A percentile compares a stretch with the other conserved stretches of the same genome.
Conservation (phyloP, 1,139 yeast species). For the Taphrina sp. region DNA sequence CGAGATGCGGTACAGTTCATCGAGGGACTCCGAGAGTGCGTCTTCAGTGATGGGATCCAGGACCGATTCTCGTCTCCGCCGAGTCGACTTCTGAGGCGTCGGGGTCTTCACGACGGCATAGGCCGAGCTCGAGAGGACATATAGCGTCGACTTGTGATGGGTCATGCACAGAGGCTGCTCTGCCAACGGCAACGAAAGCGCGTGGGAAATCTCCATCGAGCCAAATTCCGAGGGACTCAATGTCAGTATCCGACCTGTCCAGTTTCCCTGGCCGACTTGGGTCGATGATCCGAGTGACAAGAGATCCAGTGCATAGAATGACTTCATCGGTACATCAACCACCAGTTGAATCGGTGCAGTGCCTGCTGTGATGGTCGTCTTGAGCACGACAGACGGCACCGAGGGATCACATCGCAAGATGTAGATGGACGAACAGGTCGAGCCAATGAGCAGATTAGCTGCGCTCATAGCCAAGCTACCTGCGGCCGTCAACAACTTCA, state of each 20-base stretch:
- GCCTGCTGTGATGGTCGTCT: slow-evolving; percentile 12
- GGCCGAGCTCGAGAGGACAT: neutral
- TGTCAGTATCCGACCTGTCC: slow-evolving; percentile 15
- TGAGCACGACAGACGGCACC: neutral
- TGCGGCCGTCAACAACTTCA: no score
- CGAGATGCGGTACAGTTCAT: slow-evolving; percentile 16
- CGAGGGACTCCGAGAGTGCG: slow-evolving; percentile 17
- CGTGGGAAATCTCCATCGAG: slow-evolving; percentile 19
- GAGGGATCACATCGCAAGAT: slow-evolving; percentile 10
- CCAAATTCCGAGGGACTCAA: slow-evolving; percentile 27
- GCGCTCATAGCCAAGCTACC: no score
- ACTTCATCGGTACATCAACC: slow-evolving; percentile 17
- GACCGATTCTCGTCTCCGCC: slow-evolving; percentile 17
- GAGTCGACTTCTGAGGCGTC: slow-evolving; percentile 10
- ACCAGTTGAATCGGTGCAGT: slow-evolving; percentile 5
- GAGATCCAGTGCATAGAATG: slow-evolving; percentile 24
- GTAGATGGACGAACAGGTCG: slow-evolving; percentile 10
- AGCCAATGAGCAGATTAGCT: slow-evolving; percentile 11
- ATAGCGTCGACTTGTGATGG: slow-evolving; percentile 4
- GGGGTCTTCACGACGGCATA: slow-evolving; percentile 13
- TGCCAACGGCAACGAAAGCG: no score
- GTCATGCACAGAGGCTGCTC: slow-evolving; percentile 8
- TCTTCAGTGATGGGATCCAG: slow-evolving; percentile 21
- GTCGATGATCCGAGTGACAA: no score
- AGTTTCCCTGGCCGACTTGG: no score